Percentiles rank a stretch among this genome's conserved stretches.
Evolutionary conservation across 306 rosid species (phyloP).

Genomic region (Psophocarpus tetragonolobus): DNA sequence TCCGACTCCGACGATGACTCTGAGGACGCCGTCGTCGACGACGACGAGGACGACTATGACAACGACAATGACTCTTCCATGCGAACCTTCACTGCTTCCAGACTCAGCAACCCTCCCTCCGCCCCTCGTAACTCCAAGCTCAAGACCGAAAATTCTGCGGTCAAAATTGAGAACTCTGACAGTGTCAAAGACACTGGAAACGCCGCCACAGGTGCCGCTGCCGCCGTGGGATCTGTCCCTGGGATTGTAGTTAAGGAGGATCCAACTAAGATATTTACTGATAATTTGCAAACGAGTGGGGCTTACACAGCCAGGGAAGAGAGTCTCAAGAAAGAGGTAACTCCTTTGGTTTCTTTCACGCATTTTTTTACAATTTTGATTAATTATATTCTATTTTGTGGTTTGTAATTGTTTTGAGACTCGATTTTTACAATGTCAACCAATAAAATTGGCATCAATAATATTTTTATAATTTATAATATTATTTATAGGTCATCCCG

Average conservation of each 20-base stretch:
- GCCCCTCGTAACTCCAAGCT: conserved; percentile 72
- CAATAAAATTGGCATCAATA: too few relatives aligned
- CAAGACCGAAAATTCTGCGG: conserved; percentile 59
- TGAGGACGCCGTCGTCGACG: conserved; percentile 69
- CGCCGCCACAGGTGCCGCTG: conserved; percentile 34
- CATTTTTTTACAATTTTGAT: neutral
- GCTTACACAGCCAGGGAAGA: conserved; percentile 96
- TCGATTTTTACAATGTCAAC: too few relatives aligned
- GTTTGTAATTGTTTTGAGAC: neutral
- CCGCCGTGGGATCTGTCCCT: conserved; percentile 42
- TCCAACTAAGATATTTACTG: conserved; percentile 76
- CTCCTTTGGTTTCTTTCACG: neutral
- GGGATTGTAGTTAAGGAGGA: conserved; percentile 89
- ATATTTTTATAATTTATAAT: too few relatives aligned
- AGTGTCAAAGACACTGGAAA: conserved; percentile 53
- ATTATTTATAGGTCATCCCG: too few relatives aligned
- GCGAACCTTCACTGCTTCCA: conserved; percentile 83
- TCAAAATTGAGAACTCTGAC: conserved; percentile 71
- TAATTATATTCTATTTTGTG: neutral
- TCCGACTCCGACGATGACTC: conserved; percentile 89
- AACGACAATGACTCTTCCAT: conserved; percentile 79
- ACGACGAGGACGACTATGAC: conserved; percentile 72
- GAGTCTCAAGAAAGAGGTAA: conserved; percentile 77
- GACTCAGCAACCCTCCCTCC: conserved; percentile 56
- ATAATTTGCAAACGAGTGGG: conserved; percentile 92